These are phyloP conservation scores for Smittium culicis DNA, from an alignment of 371 early-diverging fungal species.

Conservation along the genomic window DNA sequence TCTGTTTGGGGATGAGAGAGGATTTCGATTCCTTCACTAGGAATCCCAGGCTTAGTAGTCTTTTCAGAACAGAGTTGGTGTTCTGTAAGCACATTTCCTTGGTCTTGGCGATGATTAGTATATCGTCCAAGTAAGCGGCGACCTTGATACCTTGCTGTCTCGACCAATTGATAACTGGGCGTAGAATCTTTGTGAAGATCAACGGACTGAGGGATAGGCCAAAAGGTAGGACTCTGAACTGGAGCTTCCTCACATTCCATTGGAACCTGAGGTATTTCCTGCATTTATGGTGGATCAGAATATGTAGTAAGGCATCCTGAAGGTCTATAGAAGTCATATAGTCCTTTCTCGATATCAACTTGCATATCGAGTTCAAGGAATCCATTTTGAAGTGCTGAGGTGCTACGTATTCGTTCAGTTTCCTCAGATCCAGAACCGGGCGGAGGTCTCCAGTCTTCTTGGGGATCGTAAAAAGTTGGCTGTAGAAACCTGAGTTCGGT, in stretches of 20 bases:
- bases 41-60: conserved; percentile 21
- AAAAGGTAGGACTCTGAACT: conserved; percentile 32
- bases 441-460: conserved; percentile 10
- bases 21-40: conserved; percentile 22
- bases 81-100: conserved; percentile 4
- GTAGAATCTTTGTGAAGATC: conserved; percentile 33
- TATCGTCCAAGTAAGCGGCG: conserved; percentile 29
- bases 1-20: conserved; percentile 24
- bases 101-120: conserved; percentile 18
- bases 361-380: conserved; percentile 22
- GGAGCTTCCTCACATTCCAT: conserved; percentile 32
- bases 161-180: conserved; percentile 24
- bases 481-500: not conserved
- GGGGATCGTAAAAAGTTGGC: conserved; percentile 3
- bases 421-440: conserved; percentile 25
- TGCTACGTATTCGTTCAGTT: conserved; percentile 25
- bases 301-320: conserved; percentile 29
- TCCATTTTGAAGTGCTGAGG: conserved; percentile 17
- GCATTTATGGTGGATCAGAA: conserved; percentile 23
- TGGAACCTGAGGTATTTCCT: conserved; percentile 29
- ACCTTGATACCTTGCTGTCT: conserved; percentile 24
- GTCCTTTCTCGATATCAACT: conserved; percentile 20
- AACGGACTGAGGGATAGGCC: conserved; percentile 32
- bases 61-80: conserved; percentile 17
- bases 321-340: conserved; percentile 24